Base-by-base conservation (phyloP, 1,284 basidiomycete genomes). In the Cyathus pygmaeus region DNA sequence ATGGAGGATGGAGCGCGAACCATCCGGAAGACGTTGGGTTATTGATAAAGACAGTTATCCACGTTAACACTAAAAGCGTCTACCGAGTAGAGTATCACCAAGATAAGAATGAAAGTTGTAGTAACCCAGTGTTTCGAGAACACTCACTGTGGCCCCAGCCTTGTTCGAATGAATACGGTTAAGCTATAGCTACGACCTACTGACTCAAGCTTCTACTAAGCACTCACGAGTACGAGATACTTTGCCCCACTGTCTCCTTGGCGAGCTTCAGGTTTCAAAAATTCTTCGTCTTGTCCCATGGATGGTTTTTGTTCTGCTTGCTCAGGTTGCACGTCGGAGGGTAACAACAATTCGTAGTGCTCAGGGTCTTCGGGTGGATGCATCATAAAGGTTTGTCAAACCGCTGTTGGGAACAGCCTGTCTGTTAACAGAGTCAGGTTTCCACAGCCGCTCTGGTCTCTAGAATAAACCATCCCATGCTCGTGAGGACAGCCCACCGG, bases 1-100 rank as follows among this genome's bases (percentile, higher is more conserved):
- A 71, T 2, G 84, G 73, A 0, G 90, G 90, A 66, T 93, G 91
- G 66, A 85, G 85, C 5, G 83, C 82, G 71, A 91, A 92, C 85
- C 87, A 89, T 19, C 85, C 85, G 3, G 84, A 74, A 1, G 75
- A 69, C 23, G 70, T 66, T 2, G 87, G 88, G 59, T 85, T 67
- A 57, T 83, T 87, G 59, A 71, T 74, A 49, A 90, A 71, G 39
- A 89, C 72, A 56, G 81, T 76, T n/a, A 72, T 60, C 88, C 90
- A 90, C 17, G 69, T 74, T 23, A 70, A 54, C 23, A 56, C 51
- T 44, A 60, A 59, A 4, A 73, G 31, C 9, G 59, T 5, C 67
- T 68, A 49, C 33, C 23, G 21, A 53, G 7, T 29, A 36, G 19
- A 11, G 29, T 26, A 52, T 19, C n/a, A 17, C 26, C 15, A 15